These are phyloP conservation scores for Colletotrichum truncatum DNA, from an alignment of 2,329 filamentous ascomycete species.

Conservation along the genomic window DNA sequence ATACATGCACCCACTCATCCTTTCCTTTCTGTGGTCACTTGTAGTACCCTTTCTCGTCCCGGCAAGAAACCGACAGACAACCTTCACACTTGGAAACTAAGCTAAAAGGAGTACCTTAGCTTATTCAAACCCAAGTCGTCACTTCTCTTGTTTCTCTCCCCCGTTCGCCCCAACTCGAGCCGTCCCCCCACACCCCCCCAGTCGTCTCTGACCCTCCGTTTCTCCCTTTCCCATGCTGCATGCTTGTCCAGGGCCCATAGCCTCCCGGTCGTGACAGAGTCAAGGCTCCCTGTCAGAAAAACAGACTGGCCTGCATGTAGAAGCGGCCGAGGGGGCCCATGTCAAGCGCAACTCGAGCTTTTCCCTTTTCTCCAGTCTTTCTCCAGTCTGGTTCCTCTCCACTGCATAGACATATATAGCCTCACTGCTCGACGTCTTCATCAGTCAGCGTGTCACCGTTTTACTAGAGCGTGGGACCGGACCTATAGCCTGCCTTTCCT, in stretches of 20 bases:
- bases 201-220: constrained; percentile 31
- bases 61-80: not conserved
- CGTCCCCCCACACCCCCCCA: constrained; percentile 16
- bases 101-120: not conserved
- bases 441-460: constrained; percentile 16
- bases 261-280: constrained; percentile 20
- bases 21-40: not conserved
- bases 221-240: constrained; percentile 41
- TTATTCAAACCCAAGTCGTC: constrained; percentile 9
- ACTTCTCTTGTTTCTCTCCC: constrained; percentile 13
- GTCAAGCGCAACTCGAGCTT: constrained; percentile 26
- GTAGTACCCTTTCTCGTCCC: not conserved
- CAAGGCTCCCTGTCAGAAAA: constrained; percentile 32
- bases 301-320: constrained; percentile 27
- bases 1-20: not conserved
- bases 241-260: constrained; percentile 19
- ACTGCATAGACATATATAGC: constrained; percentile 34
- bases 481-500: constrained; percentile 29
- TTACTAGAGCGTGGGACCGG: constrained; percentile 28
- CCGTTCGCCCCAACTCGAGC: constrained; percentile 28
- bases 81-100: not conserved
- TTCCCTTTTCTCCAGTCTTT: constrained; percentile 20
- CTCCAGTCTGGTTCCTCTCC: constrained; percentile 21
- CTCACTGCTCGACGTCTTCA: constrained; percentile 32
- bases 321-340: constrained; percentile 22